Conservation (phyloP, 176 grass and related monocot species). For the Zea mays region Zm-B73-REFERENCE-NAM-5.0 NC_050100.1:176237001-176237500, state of each 20-base stretch:
- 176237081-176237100: too few relatives aligned
- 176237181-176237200: background rate
- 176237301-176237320: background rate
- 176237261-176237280: background rate
- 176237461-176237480: background rate
- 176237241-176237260: conserved; percentile 24
- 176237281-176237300: background rate
- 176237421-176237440: background rate
- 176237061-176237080: too few relatives aligned
- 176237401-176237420: background rate
- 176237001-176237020: background rate
- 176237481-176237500: too few relatives aligned
- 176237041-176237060: too few relatives aligned
- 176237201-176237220: conserved; percentile 11
- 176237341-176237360: background rate
- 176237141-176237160: too few relatives aligned
- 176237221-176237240: conserved; percentile 12
- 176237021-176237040: background rate
- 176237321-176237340: background rate
- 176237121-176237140: too few relatives aligned
- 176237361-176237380: background rate
- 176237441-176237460: background rate
- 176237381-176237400: too few relatives aligned
- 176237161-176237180: too few relatives aligned
- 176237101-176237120: too few relatives aligned